A percentile compares a stretch with the other conserved stretches of the same genome.
Evolutionary conservation across 257 asterid genomes (phyloP).

Genomic region (Fraxinus excelsior): DNA sequence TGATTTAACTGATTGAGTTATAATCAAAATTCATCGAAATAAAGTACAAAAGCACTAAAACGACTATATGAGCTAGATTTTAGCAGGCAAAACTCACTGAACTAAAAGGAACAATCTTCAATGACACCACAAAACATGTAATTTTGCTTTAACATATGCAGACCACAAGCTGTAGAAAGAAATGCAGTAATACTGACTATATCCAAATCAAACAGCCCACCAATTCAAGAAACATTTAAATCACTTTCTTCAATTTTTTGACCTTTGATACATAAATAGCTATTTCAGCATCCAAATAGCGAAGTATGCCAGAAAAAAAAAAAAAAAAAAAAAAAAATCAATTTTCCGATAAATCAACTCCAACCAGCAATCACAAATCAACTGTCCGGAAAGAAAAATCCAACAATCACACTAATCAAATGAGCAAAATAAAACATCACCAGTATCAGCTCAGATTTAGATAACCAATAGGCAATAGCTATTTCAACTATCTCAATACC

Average conservation of each 20-base stretch:
- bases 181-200: conserved; percentile 26
- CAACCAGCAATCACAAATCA: conserved; percentile 21
- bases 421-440: conserved; percentile 32
- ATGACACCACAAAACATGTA: conserved; percentile 10
- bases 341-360: conserved; percentile 25
- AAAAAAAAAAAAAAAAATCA: background rate
- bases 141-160: background rate
- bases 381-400: conserved; percentile 24
- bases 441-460: conserved; percentile 36
- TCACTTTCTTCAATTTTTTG: conserved; percentile 9
- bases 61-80: background rate
- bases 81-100: background rate
- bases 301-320: background rate
- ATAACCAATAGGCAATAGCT: conserved; percentile 16
- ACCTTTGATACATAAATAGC: conserved; percentile 11
- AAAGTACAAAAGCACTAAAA: background rate
- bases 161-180: background rate
- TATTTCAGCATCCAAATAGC: background rate
- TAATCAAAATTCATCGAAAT: background rate
- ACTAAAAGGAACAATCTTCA: background rate
- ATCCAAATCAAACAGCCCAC: conserved; percentile 22
- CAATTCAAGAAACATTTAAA: conserved; percentile 21
- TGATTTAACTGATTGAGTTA: background rate
- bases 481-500: background rate
- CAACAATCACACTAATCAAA: conserved; percentile 30